These are phyloP conservation scores for Lipomyces mesembrius DNA, from an alignment of 805 yeast genomes.

Conservation along the genomic window DNA sequence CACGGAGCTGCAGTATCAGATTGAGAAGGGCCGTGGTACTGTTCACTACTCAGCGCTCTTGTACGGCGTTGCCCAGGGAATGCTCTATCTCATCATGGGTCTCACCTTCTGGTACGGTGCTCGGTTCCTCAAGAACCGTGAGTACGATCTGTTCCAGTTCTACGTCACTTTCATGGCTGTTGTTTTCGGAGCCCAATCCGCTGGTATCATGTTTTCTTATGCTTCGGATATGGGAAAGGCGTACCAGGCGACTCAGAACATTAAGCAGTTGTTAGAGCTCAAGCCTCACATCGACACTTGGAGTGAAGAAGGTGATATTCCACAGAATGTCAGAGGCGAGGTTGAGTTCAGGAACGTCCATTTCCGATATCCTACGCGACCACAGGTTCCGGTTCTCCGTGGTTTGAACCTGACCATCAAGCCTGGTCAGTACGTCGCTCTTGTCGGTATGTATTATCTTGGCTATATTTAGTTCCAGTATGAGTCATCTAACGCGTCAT, in stretches of 20 bases:
- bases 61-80: conserved; percentile 48
- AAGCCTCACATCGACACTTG: conserved; percentile 46
- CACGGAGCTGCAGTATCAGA: conserved; percentile 42
- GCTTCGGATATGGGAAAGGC: conserved; percentile 52
- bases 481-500: neutral
- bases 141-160: conserved; percentile 45
- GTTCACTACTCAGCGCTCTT: conserved; percentile 43
- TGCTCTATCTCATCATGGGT: conserved; percentile 48
- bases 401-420: conserved; percentile 56
- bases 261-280: conserved; percentile 43
- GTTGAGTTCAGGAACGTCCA: conserved; percentile 60
- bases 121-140: conserved; percentile 42
- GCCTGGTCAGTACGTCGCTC: conserved; percentile 60
- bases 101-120: conserved; percentile 52
- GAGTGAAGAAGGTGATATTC: conserved; percentile 42
- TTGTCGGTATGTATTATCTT: conserved; percentile 55
- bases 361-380: conserved; percentile 70
- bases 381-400: conserved; percentile 55
- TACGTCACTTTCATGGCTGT: conserved; percentile 48
- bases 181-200: conserved; percentile 50
- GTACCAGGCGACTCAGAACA: conserved; percentile 45
- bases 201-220: conserved; percentile 48
- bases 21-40: conserved; percentile 41
- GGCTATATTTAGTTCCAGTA: neutral
- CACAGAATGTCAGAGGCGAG: conserved; percentile 52